These are phyloP conservation scores for Bondarzewia mesenterica DNA, from an alignment of 1,284 basidiomycete genomes.

Conservation along the genomic window DNA sequence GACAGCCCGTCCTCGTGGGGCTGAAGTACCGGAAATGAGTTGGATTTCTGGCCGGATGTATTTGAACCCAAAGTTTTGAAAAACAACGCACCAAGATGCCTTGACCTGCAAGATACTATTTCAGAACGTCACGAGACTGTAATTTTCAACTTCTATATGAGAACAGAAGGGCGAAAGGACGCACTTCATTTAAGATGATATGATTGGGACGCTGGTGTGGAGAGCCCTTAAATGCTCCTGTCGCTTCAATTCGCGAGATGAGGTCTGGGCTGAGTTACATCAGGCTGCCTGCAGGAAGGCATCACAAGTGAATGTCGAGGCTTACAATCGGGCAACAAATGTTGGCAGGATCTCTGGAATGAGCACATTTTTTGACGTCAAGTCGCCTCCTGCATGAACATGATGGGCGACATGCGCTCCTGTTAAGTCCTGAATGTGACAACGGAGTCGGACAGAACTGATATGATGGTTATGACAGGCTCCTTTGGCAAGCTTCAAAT, in stretches of 20 bases:
- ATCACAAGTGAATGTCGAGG: slow-evolving; percentile 1
- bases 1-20: slow-evolving; percentile 91
- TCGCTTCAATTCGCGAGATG: slow-evolving; percentile 55
- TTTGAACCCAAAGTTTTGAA: slow-evolving; percentile 1
- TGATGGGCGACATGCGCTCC: slow-evolving; percentile 4
- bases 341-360: slow-evolving; percentile 57
- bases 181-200: slow-evolving; percentile 77
- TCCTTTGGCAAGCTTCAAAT: no score
- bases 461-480: no score
- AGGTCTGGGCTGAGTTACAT: slow-evolving; percentile 60
- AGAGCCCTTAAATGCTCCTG: slow-evolving; percentile 52
- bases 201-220: slow-evolving; percentile 74
- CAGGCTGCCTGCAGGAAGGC: slow-evolving; percentile 2
- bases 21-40: no score
- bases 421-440: no score
- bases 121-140: no score
- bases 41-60: no score
- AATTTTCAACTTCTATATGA: no score
- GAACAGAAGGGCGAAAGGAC: slow-evolving; percentile 9
- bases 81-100: slow-evolving; percentile 73
- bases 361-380: slow-evolving; percentile 52
- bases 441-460: no score
- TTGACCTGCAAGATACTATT: slow-evolving; percentile 79
- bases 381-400: slow-evolving; percentile 55
- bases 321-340: slow-evolving; percentile 54